These are phyloP conservation scores for Pogostemon cablin DNA, from an alignment of 257 asterid species.

Conservation along the genomic window DNA sequence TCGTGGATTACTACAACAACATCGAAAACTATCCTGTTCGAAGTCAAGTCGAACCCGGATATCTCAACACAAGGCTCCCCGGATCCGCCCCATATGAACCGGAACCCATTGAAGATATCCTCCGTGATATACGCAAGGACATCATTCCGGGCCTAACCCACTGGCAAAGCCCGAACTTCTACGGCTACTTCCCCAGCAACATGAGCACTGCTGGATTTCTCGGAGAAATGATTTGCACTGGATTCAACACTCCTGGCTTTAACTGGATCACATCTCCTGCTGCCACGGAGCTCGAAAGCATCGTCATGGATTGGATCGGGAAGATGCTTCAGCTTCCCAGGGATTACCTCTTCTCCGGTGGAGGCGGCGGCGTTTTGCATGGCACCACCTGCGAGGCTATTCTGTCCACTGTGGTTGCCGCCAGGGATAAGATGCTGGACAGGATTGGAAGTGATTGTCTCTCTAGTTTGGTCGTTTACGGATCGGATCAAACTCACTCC, in stretches of 20 bases:
- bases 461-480: constrained; percentile 56
- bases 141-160: constrained; percentile 72
- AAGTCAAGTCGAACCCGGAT: constrained; percentile 74
- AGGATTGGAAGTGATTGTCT: constrained; percentile 46
- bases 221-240: constrained; percentile 69
- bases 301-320: constrained; percentile 75
- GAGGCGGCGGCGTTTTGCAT: constrained; percentile 69
- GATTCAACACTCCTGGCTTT: constrained; percentile 66
- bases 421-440: constrained; percentile 53
- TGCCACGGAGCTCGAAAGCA: constrained; percentile 70
- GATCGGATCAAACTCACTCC: constrained; percentile 75
- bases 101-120: constrained; percentile 58
- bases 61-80: constrained; percentile 50
- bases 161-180: constrained; percentile 77
- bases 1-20: constrained; percentile 62
- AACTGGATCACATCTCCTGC: constrained; percentile 79
- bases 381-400: constrained; percentile 70
- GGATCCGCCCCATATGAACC: constrained; percentile 50
- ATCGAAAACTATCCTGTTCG: constrained; percentile 66
- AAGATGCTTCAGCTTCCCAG: constrained; percentile 55
- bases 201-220: constrained; percentile 69
- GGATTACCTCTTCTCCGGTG: constrained; percentile 54
- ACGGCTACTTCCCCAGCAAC: constrained; percentile 61
- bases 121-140: constrained; percentile 48
- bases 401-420: constrained; percentile 57